Evolutionary conservation across 257 asterid genomes (phyloP).

Genomic region (Solanum gracilifrons): DNA sequence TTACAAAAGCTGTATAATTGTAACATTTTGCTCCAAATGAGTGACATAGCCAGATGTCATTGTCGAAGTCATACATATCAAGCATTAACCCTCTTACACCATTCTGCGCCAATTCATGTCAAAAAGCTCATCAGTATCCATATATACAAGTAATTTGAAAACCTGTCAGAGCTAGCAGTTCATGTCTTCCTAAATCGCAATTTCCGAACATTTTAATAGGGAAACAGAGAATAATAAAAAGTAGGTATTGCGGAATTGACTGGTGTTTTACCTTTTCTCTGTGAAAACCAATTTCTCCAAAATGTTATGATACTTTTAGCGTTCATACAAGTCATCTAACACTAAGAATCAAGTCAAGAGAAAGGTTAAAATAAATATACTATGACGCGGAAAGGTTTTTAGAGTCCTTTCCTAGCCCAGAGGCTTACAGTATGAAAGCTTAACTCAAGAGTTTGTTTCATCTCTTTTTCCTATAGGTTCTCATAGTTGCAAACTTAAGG

Average conservation of each 20-base stretch:
- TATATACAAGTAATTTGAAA: background rate
- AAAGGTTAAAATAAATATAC: background rate
- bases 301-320: background rate
- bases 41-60: conserved; percentile 93
- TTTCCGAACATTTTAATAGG: background rate
- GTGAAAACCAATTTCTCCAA: background rate
- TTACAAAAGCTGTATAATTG: conserved; percentile 90
- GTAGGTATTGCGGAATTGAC: background rate
- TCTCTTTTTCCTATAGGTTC: background rate
- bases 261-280: background rate
- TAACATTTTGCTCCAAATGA: conserved; percentile 77
- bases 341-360: background rate
- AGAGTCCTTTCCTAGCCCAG: background rate
- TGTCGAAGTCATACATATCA: conserved; percentile 79
- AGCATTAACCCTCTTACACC: conserved; percentile 96
- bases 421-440: background rate
- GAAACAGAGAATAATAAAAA: background rate
- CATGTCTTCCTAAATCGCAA: background rate
- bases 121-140: background rate
- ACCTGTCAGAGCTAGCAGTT: background rate
- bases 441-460: background rate
- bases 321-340: background rate
- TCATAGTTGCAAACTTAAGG: background rate
- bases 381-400: background rate
- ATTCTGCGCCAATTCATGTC: conserved; percentile 46